Evolutionary conservation across 495 filamentous ascomycete species (phyloP).

Genomic region (Paragyromitra xinjiangensis): DNA sequence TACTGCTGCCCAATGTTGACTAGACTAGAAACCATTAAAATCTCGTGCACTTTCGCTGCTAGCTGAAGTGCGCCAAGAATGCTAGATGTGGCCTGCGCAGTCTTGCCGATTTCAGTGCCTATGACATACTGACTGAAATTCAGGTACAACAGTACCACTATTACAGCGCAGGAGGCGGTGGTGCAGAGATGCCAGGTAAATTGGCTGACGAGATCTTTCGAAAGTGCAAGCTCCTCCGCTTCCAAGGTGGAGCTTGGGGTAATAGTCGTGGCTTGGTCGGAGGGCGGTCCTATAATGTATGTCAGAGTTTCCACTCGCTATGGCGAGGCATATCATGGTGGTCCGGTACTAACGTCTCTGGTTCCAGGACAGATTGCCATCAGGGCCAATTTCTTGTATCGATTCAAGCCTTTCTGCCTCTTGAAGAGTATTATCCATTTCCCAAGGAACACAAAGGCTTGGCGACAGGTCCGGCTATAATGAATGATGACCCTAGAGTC

Average conservation of each 20-base stretch:
- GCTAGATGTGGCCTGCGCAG: background rate
- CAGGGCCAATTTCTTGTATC: no score
- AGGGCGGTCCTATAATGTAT: no score
- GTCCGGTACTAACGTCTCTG: no score
- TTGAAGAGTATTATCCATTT: no score
- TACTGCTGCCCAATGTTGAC: conserved; percentile 12
- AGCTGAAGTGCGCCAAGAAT: background rate
- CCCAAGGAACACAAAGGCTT: no score
- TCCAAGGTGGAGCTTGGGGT: background rate
- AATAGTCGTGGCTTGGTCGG: no score
- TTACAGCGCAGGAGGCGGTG: background rate
- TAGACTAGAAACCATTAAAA: background rate
- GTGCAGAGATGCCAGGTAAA: background rate
- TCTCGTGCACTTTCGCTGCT: conserved; percentile 1
- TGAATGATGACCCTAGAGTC: no score
- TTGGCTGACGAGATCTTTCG: background rate
- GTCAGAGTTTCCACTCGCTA: no score
- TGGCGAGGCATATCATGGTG: no score
- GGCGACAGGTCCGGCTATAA: no score
- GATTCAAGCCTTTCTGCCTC: no score
- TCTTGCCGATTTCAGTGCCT: conserved; percentile 1
- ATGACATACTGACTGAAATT: conserved; percentile 7
- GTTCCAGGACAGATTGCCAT: no score
- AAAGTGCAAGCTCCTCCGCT: background rate
- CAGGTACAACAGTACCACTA: background rate